Evolutionary conservation across 2,329 filamentous ascomycete species (phyloP).

Genomic region (Neonectria magnoliae): DNA sequence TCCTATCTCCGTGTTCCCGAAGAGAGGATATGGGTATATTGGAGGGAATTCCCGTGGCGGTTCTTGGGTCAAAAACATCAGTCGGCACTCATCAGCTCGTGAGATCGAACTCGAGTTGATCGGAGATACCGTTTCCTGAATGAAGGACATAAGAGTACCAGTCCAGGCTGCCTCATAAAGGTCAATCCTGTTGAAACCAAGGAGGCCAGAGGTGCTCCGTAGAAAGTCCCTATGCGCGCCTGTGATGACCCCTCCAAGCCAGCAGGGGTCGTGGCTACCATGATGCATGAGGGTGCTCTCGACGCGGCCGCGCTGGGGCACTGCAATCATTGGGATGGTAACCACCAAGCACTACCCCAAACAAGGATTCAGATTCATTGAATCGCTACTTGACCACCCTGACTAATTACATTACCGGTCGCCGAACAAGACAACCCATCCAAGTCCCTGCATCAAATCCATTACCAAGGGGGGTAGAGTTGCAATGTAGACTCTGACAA

Average conservation of each 20-base stretch:
- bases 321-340: too few species aligned
- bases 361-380: too few species aligned
- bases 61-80: slow-evolving; percentile 17
- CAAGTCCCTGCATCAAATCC: slow-evolving; percentile 21
- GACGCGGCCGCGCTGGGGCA: too few species aligned
- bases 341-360: too few species aligned
- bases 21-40: slow-evolving; percentile 11
- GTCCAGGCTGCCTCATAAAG: slow-evolving; percentile 19
- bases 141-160: slow-evolving; percentile 16
- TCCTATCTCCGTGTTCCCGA: slow-evolving; percentile 8
- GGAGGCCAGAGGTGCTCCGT: not conserved
- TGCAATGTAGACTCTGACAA: slow-evolving; percentile 19
- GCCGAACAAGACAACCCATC: slow-evolving; percentile 15
- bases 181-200: slow-evolving; percentile 13
- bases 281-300: too few species aligned
- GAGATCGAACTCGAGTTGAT: not conserved
- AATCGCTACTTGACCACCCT: too few species aligned
- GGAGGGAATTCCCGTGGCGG: slow-evolving; percentile 12
- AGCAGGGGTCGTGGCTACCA: too few species aligned
- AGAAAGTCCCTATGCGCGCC: not conserved
- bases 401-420: slow-evolving; percentile 6
- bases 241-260: too few species aligned
- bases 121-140: slow-evolving; percentile 13
- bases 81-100: slow-evolving; percentile 18
- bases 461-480: slow-evolving; percentile 2